Evolutionary conservation across 495 filamentous ascomycete genomes (phyloP).

Genomic region (Neurospora sp.): DNA sequence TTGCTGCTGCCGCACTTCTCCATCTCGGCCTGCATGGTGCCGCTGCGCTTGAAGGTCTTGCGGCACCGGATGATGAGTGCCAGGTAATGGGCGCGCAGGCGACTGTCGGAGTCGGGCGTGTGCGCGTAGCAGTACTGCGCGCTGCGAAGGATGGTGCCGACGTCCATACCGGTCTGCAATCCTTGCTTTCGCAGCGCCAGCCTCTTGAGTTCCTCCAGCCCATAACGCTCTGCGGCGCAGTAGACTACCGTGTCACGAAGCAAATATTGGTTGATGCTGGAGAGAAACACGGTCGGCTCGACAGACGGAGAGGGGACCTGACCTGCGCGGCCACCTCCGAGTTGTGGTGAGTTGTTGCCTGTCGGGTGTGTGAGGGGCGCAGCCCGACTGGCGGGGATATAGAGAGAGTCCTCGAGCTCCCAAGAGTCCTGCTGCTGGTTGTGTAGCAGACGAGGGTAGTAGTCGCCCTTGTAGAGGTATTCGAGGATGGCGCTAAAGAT

Average conservation of each 20-base stretch:
- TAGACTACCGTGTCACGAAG: constrained; percentile 88
- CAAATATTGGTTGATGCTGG: constrained; percentile 57
- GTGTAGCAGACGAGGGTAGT: constrained; percentile 67
- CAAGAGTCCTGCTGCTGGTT: constrained; percentile 57
- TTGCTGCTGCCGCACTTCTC: constrained; percentile 45
- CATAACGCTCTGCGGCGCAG: constrained; percentile 79
- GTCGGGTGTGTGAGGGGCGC: constrained; percentile 25
- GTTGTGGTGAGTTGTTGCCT: constrained; percentile 23
- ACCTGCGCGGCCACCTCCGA: constrained; percentile 44
- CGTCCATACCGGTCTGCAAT: constrained; percentile 72
- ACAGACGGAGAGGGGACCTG: constrained; percentile 32
- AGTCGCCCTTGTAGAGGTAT: constrained; percentile 91
- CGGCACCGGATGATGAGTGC: constrained; percentile 88
- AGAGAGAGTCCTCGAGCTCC: constrained; percentile 57
- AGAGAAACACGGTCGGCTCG: constrained; percentile 61
- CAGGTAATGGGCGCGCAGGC: constrained; percentile 87
- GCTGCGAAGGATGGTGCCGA: constrained; percentile 77
- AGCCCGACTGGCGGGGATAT: constrained; percentile 11
- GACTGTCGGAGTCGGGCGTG: constrained; percentile 81
- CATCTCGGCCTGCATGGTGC: constrained; percentile 97
- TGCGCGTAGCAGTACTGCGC: constrained; percentile 90
- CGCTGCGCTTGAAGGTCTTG: constrained; percentile 90
- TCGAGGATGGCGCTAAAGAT: constrained; percentile 85
- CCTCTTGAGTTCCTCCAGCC: constrained; percentile 75
- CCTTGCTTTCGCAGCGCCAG: constrained; percentile 89